Conservation (phyloP, 192 early-diverging fungal genomes). For the Coemansia sp. region DNA sequence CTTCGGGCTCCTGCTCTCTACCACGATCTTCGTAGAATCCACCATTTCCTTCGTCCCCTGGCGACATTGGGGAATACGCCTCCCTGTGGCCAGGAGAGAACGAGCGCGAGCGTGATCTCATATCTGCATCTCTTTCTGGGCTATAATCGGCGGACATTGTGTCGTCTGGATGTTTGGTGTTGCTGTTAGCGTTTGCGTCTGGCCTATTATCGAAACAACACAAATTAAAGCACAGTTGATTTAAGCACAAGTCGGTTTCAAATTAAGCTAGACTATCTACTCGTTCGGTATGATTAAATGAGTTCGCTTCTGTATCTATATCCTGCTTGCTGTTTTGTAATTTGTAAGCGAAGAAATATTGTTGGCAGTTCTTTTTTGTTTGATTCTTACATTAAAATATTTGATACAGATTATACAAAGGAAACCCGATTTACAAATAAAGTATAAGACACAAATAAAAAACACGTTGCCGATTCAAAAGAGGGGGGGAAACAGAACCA, state of each 20-base stretch:
- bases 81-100: slow-evolving; percentile 16
- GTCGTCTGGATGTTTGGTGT: background rate
- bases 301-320: too few species aligned
- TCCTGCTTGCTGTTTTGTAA: too few species aligned
- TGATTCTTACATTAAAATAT: slow-evolving; percentile 10
- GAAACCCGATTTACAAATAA: background rate
- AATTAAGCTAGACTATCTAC: background rate
- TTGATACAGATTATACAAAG: background rate
- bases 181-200: background rate
- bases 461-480: too few species aligned
- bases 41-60: slow-evolving; percentile 6
- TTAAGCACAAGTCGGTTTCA: too few species aligned
- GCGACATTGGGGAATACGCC: slow-evolving; percentile 28
- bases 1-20: background rate
- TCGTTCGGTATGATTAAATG: too few species aligned
- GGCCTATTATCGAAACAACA: background rate
- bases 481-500: background rate
- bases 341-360: background rate
- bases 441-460: background rate
- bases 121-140: slow-evolving; percentile 5
- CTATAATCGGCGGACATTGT: slow-evolving; percentile 3
- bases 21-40: background rate
- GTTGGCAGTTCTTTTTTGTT: background rate
- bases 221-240: background rate
- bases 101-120: slow-evolving; percentile 24